Percentiles rank a stretch among this genome's conserved stretches.
phyloP scores from a whole-genome alignment of 139 green algal genomes.

The Edaphochlamys debaryana region DNA sequence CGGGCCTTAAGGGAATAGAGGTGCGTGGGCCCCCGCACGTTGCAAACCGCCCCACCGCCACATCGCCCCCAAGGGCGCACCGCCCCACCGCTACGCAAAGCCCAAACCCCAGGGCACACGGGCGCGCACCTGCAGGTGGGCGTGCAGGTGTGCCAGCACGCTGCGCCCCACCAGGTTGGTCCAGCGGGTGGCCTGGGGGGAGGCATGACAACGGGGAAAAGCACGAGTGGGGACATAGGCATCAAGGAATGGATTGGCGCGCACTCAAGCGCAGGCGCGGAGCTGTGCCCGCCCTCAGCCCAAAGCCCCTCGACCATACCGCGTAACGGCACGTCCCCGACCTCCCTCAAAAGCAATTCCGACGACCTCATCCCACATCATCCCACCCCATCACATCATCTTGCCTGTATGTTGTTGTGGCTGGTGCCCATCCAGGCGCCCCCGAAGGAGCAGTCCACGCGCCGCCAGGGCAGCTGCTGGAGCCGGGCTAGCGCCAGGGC shows the following conservation, averaged over 20 bases:
- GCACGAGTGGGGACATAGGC: no score
- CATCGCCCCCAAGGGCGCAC: no score
- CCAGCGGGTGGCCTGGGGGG: conserved; percentile 19
- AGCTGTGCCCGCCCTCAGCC: no score
- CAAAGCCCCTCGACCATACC: no score
- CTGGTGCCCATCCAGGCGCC: conserved; percentile 1
- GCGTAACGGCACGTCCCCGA: not conserved
- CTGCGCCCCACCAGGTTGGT: conserved; percentile 9
- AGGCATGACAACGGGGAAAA: no score
- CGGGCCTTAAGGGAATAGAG: no score
- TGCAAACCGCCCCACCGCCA: no score
- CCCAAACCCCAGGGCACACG: no score
- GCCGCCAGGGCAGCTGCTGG: conserved; percentile 28
- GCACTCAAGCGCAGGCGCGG: not conserved
- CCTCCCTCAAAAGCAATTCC: not conserved
- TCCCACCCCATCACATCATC: not conserved
- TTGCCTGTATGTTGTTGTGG: conserved; percentile 37
- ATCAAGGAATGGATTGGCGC: no score
- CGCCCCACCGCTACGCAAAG: no score
- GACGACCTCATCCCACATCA: not conserved
- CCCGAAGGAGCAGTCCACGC: conserved; percentile 27
- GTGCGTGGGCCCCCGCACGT: no score
- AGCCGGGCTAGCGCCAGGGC: conserved; percentile 12
- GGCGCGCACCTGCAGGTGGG: conserved; percentile 7
- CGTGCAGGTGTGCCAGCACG: conserved; percentile 12